Base-by-base conservation (phyloP, 345 rosid species). In the Ceriops decandra region DNA sequence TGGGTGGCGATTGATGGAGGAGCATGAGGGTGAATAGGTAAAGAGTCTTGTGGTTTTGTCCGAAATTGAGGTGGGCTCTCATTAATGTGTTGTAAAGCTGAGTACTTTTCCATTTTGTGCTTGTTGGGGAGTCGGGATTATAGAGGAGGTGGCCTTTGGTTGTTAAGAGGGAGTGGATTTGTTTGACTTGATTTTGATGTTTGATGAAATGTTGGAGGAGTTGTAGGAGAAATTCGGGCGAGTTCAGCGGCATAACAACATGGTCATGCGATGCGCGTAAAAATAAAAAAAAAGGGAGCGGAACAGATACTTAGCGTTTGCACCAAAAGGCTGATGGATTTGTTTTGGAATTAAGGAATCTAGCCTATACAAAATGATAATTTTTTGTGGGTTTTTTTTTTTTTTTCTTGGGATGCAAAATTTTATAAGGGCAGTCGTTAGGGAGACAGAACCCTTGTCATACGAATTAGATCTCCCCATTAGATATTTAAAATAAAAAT, bases 21-120 rank as follows among this genome's bases (percentile, higher is more conserved):
- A 90, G 88, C 97, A 90, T 85, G 67, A 72, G 78, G 52, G 68
- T 77, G 85, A 90, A 85, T 70, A 88, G 80, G 62, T 69, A 46
- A 59, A 88, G 81, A 58, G 84, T 63, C 21, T 47, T 60, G 63
- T 67, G 70, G 65, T 63, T 64, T 13, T 82, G 80, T 64, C 81
- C 79, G 52, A 81, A 72, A 60, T 70, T 72, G 77, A 84, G 88
- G 76, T 88, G 73, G 31, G 90, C 84, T 66, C 87, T 81, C 7
- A 88, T 78, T 68, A 85, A 81, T 72, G 90, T 60, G 80, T 87
- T 90, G 86, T 77, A 84, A 52, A 88, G 61, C 57, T 70, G 78
- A 22, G 84, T 83, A 30, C 78, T 53, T 49, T 82, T 81, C 86
- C 83, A 61, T 76, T 35, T 81, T 15, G 70, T 77, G 70, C 1